A percentile compares a stretch with the other conserved stretches of the same genome.
These are phyloP conservation scores for Lasiodiplodia theobromae DNA, from an alignment of 2,329 filamentous ascomycete species.

Conservation along the genomic window DNA sequence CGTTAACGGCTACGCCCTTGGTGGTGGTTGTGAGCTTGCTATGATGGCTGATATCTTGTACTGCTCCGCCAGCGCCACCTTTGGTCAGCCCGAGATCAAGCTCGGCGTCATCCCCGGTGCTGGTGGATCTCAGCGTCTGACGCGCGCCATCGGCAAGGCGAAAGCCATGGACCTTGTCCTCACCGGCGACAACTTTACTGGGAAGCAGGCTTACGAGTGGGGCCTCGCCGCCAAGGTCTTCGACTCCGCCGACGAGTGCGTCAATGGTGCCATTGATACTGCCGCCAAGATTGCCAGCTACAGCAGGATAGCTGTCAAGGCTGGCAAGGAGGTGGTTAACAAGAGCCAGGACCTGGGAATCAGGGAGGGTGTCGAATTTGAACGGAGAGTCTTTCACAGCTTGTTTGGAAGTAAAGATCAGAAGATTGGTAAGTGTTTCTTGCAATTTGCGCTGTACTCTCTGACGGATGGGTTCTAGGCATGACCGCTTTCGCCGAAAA, in stretches of 20 bases:
- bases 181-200: constrained; percentile 72
- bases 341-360: constrained; percentile 94
- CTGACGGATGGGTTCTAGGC: constrained; percentile 45
- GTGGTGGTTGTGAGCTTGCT: constrained; percentile 93
- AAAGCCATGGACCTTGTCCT: constrained; percentile 57
- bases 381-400: constrained; percentile 90
- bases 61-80: constrained; percentile 83
- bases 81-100: constrained; percentile 97
- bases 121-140: constrained; percentile 88
- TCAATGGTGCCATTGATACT: constrained; percentile 80
- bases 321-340: constrained; percentile 97
- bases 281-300: constrained; percentile 90
- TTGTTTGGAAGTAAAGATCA: constrained; percentile 95
- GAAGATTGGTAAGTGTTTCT: constrained; percentile 75
- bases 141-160: constrained; percentile 64
- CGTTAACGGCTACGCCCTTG: constrained; percentile 92
- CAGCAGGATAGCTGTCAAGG: constrained; percentile 85
- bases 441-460: not conserved
- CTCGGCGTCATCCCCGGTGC: constrained; percentile 91
- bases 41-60: constrained; percentile 98
- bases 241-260: constrained; percentile 78
- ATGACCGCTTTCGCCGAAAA: constrained; percentile 97
- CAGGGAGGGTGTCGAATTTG: constrained; percentile 91
- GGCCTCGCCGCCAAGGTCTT: constrained; percentile 87
- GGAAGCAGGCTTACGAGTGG: constrained; percentile 86